Evolutionary conservation across 2,329 filamentous ascomycete genomes (phyloP).

Genomic region (Alternaria gansuensis): DNA sequence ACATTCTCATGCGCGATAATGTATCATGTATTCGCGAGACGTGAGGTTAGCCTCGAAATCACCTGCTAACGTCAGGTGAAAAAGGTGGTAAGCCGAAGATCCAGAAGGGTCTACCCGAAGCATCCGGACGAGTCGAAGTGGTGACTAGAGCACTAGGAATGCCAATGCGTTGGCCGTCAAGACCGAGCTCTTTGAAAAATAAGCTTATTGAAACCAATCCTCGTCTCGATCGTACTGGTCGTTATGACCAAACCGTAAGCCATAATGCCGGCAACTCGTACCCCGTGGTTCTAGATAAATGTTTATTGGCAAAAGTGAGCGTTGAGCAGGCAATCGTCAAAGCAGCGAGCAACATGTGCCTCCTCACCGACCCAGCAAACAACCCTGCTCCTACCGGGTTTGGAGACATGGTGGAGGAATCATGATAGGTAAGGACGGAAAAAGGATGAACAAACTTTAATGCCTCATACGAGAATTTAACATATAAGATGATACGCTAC

Average conservation of each 20-base stretch:
- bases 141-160: not conserved
- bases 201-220: not conserved
- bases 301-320: not conserved
- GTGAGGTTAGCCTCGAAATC: not conserved
- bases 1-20: not conserved
- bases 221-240: not conserved
- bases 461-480: not conserved
- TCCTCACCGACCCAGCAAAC: not conserved
- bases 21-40: not conserved
- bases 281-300: not conserved
- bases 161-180: not conserved
- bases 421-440: not conserved
- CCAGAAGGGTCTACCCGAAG: not conserved
- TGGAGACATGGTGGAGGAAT: not conserved
- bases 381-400: not conserved
- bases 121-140: not conserved
- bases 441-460: not conserved
- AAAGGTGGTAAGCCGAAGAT: not conserved
- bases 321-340: not conserved
- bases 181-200: not conserved
- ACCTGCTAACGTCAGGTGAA: not conserved
- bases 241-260: not conserved
- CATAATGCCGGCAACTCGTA: not conserved
- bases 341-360: not conserved
- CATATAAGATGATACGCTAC: not conserved